Conservation (phyloP, 148 eudicot genomes). For the Heliamphora exappendiculata region DNA sequence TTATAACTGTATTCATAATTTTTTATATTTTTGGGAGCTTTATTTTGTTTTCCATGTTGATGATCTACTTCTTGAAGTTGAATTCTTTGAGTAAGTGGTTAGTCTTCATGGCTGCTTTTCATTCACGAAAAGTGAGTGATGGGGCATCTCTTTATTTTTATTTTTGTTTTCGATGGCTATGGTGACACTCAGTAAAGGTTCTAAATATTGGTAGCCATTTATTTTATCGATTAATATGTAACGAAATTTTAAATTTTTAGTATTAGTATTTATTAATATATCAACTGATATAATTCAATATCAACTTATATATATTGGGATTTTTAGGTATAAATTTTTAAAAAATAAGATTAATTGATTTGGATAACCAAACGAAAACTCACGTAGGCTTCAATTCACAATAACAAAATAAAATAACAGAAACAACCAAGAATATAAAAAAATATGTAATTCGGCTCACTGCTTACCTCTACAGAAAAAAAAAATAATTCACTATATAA, state of each 20-base stretch:
- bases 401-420: no score
- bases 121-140: constrained; percentile 48
- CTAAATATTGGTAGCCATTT: not conserved
- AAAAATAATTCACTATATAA: no score
- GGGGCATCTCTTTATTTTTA: constrained; percentile 20
- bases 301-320: not conserved
- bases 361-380: no score
- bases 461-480: no score
- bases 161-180: not conserved
- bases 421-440: no score
- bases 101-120: constrained; percentile 42
- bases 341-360: no score
- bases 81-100: constrained; percentile 42
- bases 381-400: no score
- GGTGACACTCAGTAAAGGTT: not conserved
- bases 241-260: no score
- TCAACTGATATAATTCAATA: no score
- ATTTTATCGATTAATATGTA: no score
- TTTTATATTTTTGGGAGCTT: not conserved
- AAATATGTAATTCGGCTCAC: no score
- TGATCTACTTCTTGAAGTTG: constrained; percentile 19
- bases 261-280: not conserved
- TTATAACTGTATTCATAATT: not conserved
- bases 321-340: not conserved
- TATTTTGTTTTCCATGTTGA: constrained; percentile 1